Conservation (phyloP, 306 rosid species). For the Trichosanthes truncata region DNA sequence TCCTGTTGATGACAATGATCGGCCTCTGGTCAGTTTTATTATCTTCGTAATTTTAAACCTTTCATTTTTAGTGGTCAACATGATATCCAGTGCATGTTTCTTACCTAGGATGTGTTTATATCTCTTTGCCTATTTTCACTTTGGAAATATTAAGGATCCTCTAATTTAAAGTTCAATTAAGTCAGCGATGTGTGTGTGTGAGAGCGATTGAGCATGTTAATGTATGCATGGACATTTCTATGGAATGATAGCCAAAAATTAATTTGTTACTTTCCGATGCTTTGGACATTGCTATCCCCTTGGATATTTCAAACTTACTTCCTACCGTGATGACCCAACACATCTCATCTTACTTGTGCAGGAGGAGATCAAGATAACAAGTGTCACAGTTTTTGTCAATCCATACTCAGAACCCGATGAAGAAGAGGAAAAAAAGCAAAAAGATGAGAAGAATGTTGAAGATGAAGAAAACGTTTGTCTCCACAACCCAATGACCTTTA, state of each 20-base stretch:
- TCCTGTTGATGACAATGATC: slow-evolving; percentile 80
- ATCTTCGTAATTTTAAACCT: background rate
- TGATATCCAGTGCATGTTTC: background rate
- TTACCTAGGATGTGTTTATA: background rate
- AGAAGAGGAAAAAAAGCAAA: slow-evolving; percentile 51
- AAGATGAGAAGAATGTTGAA: slow-evolving; percentile 42
- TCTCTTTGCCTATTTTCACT: background rate
- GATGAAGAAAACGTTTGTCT: slow-evolving; percentile 83
- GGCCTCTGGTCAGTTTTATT: slow-evolving; percentile 53
- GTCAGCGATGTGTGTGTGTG: background rate
- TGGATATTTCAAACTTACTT: background rate
- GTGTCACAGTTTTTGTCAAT: slow-evolving; percentile 68
- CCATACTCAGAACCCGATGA: slow-evolving; percentile 91
- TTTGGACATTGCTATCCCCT: background rate
- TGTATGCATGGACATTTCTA: background rate
- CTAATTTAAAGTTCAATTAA: background rate
- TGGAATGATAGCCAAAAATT: background rate
- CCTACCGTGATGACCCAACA: background rate
- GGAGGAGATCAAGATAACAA: slow-evolving; percentile 92
- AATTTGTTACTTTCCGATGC: background rate
- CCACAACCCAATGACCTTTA: slow-evolving; percentile 2
- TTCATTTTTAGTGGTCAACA: background rate
- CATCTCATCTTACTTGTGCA: slow-evolving; percentile 22
- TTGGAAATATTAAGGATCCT: background rate
- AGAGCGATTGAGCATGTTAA: background rate